These are phyloP conservation scores for Geotrichum macrosporum DNA, from an alignment of 1,139 yeast genomes.

Conservation along the genomic window DNA sequence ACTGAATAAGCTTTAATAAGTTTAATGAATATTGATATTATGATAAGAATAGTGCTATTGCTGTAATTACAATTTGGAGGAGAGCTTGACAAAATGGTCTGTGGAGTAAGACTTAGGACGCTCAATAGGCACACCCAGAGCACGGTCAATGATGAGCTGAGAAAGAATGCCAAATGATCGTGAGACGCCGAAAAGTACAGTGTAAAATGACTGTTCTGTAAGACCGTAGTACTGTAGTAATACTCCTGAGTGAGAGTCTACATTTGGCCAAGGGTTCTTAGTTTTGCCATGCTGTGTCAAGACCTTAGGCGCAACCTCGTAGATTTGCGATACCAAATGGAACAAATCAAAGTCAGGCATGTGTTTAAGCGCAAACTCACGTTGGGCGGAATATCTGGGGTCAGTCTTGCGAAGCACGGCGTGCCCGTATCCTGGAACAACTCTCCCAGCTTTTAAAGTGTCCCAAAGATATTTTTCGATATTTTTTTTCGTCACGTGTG, in stretches of 20 bases:
- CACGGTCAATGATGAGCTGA: slow-evolving; percentile 94
- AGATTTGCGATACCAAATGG: slow-evolving; percentile 83
- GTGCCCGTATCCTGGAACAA: slow-evolving; percentile 97
- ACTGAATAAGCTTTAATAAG: too few species aligned
- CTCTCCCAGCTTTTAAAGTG: slow-evolving; percentile 85
- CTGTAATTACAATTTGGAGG: too few species aligned
- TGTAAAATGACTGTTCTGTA: slow-evolving; percentile 92
- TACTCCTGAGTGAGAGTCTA: slow-evolving; percentile 96
- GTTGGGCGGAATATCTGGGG: slow-evolving; percentile 96
- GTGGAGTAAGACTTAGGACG: too few species aligned
- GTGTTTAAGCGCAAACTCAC: slow-evolving; percentile 67
- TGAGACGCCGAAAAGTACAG: slow-evolving; percentile 96
- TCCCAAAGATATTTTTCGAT: slow-evolving; percentile 89
- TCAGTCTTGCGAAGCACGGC: slow-evolving; percentile 96
- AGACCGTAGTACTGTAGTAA: slow-evolving; percentile 95
- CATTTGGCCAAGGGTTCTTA: slow-evolving; percentile 99
- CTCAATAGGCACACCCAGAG: slow-evolving; percentile 92
- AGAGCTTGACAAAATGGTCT: too few species aligned
- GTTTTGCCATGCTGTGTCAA: slow-evolving; percentile 96
- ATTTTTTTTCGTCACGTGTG: slow-evolving; percentile 65
- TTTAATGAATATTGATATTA: too few species aligned
- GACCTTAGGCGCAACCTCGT: slow-evolving; percentile 94
- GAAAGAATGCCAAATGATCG: slow-evolving; percentile 98
- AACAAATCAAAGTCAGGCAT: slow-evolving; percentile 50
- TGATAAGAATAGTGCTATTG: too few species aligned